Conservation (phyloP, 1,284 basidiomycete species). For the Acaromyces ingoldii region DNA sequence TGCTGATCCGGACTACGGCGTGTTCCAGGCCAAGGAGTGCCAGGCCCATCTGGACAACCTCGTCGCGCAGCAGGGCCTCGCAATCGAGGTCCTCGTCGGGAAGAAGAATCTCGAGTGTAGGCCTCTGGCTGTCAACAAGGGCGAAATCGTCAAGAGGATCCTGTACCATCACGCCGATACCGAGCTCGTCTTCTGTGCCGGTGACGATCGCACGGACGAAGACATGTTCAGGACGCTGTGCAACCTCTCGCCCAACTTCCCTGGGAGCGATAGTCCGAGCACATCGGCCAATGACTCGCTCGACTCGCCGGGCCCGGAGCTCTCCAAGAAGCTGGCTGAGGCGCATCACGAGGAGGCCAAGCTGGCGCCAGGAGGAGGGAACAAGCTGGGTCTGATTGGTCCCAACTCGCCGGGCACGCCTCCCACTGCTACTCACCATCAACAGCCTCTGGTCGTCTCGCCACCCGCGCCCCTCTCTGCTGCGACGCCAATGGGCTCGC, state of each 20-base stretch:
- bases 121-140: conserved; percentile 92
- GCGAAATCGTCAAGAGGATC: conserved; percentile 92
- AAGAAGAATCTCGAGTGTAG: conserved; percentile 98
- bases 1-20: conserved; percentile 88
- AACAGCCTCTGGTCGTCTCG: conserved; percentile 26
- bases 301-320: not conserved
- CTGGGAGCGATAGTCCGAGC: conserved; percentile 4
- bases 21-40: conserved; percentile 67
- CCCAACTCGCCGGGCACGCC: not conserved
- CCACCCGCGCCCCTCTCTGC: conserved; percentile 31
- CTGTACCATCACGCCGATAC: conserved; percentile 86
- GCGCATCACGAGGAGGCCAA: not conserved
- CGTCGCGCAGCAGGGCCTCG: conserved; percentile 40
- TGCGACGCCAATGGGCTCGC: conserved; percentile 15
- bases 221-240: conserved; percentile 48
- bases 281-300: not conserved
- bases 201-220: conserved; percentile 81
- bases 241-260: conserved; percentile 16
- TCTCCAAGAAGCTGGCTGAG: not conserved
- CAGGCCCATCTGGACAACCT: conserved; percentile 91
- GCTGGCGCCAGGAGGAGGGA: not conserved
- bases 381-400: too few species aligned
- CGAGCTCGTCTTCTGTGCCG: conserved; percentile 93
- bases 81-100: conserved; percentile 58
- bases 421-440: not conserved